These are phyloP conservation scores for Xylariaceae sp. DNA, from an alignment of 2,329 filamentous ascomycete genomes.

Conservation along the genomic window DNA sequence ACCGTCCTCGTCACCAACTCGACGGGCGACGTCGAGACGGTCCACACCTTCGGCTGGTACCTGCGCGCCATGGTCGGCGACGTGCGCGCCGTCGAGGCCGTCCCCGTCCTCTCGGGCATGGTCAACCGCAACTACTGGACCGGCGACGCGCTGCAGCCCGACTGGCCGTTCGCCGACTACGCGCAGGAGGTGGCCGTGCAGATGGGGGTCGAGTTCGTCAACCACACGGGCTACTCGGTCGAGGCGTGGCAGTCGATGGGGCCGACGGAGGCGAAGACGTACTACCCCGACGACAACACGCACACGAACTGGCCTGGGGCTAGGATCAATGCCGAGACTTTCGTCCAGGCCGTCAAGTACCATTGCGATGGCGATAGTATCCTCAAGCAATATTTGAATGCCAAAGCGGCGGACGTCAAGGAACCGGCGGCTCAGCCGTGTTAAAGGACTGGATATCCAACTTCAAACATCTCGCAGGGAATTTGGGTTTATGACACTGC, in stretches of 20 bases:
- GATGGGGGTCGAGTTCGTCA: constrained; percentile 14
- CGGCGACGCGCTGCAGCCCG: constrained; percentile 7
- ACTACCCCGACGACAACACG: constrained; percentile 21
- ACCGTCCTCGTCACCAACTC: constrained; percentile 13
- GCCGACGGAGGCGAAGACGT: constrained; percentile 12
- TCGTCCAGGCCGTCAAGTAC: constrained; percentile 16
- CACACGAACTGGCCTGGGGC: constrained; percentile 20
- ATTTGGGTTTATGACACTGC: too few relatives aligned
- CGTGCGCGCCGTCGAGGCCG: constrained; percentile 11
- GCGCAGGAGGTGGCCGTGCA: constrained; percentile 11
- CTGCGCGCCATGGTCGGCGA: constrained; percentile 21
- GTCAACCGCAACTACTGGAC: constrained; percentile 14
- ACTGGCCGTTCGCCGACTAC: constrained; percentile 18
- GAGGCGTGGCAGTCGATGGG: constrained; percentile 15
- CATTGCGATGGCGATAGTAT: constrained; percentile 1
- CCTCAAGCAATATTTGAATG: not conserved
- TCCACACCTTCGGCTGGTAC: constrained; percentile 21
- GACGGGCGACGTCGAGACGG: constrained; percentile 9
- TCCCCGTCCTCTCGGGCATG: constrained; percentile 20
- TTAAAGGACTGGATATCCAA: too few relatives aligned
- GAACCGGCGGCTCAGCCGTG: not conserved
- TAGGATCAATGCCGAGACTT: constrained; percentile 8
- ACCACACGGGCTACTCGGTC: constrained; percentile 20
- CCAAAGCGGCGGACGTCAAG: not conserved
- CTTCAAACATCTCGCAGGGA: too few relatives aligned